Evolutionary conservation across 2,329 filamentous ascomycete genomes (phyloP).

Genomic region (Whalleya microplaca): DNA sequence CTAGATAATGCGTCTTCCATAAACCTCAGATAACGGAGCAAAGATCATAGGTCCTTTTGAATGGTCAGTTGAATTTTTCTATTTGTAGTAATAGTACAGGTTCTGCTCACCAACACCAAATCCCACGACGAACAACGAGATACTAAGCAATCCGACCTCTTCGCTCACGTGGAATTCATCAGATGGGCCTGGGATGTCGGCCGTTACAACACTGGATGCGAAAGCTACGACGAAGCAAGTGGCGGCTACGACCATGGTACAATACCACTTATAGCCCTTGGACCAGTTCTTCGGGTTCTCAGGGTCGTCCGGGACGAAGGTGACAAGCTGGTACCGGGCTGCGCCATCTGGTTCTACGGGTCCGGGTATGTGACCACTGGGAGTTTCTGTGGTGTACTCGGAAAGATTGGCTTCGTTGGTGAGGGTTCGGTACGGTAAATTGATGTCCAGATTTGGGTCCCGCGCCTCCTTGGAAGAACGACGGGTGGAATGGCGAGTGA

Average conservation of each 20-base stretch:
- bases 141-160: constrained; percentile 72
- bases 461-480: constrained; percentile 38
- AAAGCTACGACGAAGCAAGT: constrained; percentile 78
- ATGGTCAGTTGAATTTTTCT: not conserved
- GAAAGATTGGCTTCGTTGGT: constrained; percentile 62
- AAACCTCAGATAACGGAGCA: constrained; percentile 76
- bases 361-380: constrained; percentile 62
- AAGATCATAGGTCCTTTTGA: constrained; percentile 72
- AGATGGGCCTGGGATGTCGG: constrained; percentile 68
- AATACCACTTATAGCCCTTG: constrained; percentile 78
- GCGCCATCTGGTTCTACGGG: constrained; percentile 36
- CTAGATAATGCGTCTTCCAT: constrained; percentile 74
- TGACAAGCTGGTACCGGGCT: constrained; percentile 60
- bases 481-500: not conserved
- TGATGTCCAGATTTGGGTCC: constrained; percentile 50
- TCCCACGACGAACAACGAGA: constrained; percentile 79
- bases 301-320: constrained; percentile 71
- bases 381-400: constrained; percentile 69
- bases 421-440: constrained; percentile 69
- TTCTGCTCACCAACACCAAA: constrained; percentile 69
- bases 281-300: constrained; percentile 88
- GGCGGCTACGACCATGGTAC: constrained; percentile 80
- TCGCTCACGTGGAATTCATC: constrained; percentile 69
- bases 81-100: not conserved
- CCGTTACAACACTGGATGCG: constrained; percentile 75